Evolutionary conservation across 2,329 filamentous ascomycete genomes (phyloP), one percentile per base, ranked within the genome.

Genomic region (Periconia digitata): DNA sequence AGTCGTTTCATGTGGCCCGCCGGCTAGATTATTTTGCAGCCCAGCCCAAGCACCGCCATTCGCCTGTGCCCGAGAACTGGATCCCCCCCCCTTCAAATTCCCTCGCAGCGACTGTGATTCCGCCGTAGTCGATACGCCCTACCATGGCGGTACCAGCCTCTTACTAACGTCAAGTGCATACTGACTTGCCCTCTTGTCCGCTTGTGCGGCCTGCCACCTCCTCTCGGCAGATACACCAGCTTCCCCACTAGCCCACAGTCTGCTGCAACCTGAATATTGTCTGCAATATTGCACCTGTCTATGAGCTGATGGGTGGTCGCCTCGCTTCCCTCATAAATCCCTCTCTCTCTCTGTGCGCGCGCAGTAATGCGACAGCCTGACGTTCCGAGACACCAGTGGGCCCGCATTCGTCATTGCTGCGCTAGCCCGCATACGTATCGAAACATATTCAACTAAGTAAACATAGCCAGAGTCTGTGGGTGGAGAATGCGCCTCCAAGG

Each of bases 11-110:
- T 54, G 56, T 59, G 52, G 42, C 50, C 55, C n/a, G n/a, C n/a
- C n/a, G 52, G 53, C 62, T 67, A 64, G 61, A 69, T 67, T 32
- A 32, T 32, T 32, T 32, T 67, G 59, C 63, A 58, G 38, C 59
- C 55, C 56, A 58, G 56, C 38, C 49, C 41, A 45, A 44, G 51
- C 52, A 51, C 43, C 50, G 44, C 51, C 47, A 65, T 66, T 67
- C 63, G 63, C 54, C 50, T 38, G n/a, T n/a, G 38, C 32, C 50
- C 40, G 38, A 12, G 40, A 62, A 57, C 56, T 57, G 53, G 44
- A 46, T 53, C 46, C 47, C 54, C 43, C 40, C n/a, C n/a, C n/a
- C n/a, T n/a, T n/a, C 29, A 39, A 36, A 22, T 22, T 6, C 37
- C 18, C 37, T 44, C 23, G n/a, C n/a, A n/a, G n/a, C n/a, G n/a